Evolutionary conservation across 106 monocot species (phyloP), one percentile per base, ranked within the genome.

Genomic region (Phalaenopsis aphrodite): DNA sequence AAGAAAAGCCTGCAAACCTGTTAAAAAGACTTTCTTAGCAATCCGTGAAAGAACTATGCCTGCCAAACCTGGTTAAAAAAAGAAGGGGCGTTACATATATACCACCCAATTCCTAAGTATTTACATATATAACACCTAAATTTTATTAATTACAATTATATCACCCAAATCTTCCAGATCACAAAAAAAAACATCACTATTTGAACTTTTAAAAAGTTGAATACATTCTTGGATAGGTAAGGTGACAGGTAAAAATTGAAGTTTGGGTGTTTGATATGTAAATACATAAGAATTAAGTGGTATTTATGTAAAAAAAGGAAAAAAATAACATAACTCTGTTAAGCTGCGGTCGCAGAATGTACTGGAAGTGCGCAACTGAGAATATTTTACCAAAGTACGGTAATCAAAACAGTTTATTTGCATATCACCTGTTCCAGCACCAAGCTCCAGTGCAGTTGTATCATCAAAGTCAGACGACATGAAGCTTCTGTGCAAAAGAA

Each of bases 381-480:
- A 76, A 81, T 41, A 56, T 39, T 18, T 4, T 39, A 4, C 48
- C 64, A 48, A 15, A 42, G 10, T 10, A 48, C 69, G 19, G 41
- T 21, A 56, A 58, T 38, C 36, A 55, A 49, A 39, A 12, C 10
- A 66, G 18, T 23, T 17, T 9, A 38, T 15, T 69, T 41, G 74
- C 36, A 67, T 37, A 12, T 81, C 68, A 97, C 97, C 97, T 87
- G 97, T 98, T 74, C 97, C 97, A 72, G 94, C 84, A 82, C 97
- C 97, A 82, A 98, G 88, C 79, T 98, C 97, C 58, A 98, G 55
- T 71, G 92, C 94, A 78, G 76, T 89, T 18, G 92, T 36, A 61
- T 77, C 85, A 83, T 90, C 30, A 30, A 98, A 92, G 45, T 91
- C 88, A 14, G 83, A 85, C 75, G 97, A 92, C 38, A 87, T 92